Base-by-base conservation (phyloP, 352 stramenopile species). In the Phytopythium vexans region DNA sequence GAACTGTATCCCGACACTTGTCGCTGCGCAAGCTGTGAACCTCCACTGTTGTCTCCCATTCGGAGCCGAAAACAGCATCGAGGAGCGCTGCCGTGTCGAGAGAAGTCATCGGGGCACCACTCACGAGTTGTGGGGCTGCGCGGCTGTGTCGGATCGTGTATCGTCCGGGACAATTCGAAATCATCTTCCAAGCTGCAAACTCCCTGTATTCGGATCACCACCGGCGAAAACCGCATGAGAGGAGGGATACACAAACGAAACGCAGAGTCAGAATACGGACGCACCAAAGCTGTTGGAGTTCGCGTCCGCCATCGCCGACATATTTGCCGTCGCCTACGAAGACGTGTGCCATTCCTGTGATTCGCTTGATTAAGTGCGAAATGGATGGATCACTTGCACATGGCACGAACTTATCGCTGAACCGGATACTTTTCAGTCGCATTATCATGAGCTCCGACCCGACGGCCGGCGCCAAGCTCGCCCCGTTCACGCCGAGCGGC, bases 401-500 rank as follows among this genome's bases (percentile, higher is more conserved):
- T 7, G 11, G 39, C 39, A 14, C 44, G 44, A 37, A 49, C 44
- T 31, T 49, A 49, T 27, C 21, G 21, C 21, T 27, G 21, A 27
- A 27, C 21, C 21, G 21, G 21, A 27, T 27, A 27, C 21, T 27
- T 27, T 27, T 27, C 21, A 27, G 21, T 12, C 32, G 43, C 43
- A 16, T 15, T 36, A 14, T 16, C 43, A 37, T 16, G 7, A n/a
- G n/a, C 21, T 58, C 27, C 37, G 45, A 27, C 21, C 21, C 16
- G 8, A 35, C 37, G 33, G 34, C 61, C 48, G 72, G 72, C 6
- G 50, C 68, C 3, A 94, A 89, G 65, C 77, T 94, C 44, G 83
- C 83, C 49, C 83, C 83, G 49, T 94, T 90, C 74, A 91, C 79
- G 33, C 83, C 83, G 36, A 94, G 80, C 35, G 75, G 74, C 42